Percentiles rank a stretch among this genome's conserved stretches.
Conservation (phyloP, 1,284 basidiomycete species). For the Cutaneotrichosporon cutaneum region DNA sequence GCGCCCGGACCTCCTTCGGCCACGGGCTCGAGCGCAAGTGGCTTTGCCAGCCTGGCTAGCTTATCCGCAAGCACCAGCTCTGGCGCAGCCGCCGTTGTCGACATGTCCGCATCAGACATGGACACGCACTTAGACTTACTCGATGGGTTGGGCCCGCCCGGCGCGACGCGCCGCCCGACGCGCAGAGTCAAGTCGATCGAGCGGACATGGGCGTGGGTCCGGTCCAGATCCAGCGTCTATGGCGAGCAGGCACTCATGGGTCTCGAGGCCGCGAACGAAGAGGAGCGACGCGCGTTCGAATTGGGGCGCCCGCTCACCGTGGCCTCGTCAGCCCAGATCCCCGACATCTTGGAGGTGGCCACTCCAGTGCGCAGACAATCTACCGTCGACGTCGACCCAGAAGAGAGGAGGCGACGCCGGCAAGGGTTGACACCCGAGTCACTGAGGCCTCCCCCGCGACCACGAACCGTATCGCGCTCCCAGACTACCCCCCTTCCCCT, state of each 20-base stretch:
- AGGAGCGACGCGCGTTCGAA: slow-evolving; percentile 11
- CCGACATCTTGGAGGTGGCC: slow-evolving; percentile 1
- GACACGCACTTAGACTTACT: slow-evolving; percentile 23
- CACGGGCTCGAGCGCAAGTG: slow-evolving; percentile 23
- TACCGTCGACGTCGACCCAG: slow-evolving; percentile 16
- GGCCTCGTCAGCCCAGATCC: slow-evolving; percentile 11
- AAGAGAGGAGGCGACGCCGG: slow-evolving; percentile 20
- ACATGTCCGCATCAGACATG: slow-evolving; percentile 24
- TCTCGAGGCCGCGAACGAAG: slow-evolving; percentile 10
- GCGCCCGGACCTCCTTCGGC: slow-evolving; percentile 18
- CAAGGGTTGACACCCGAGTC: slow-evolving; percentile 23
- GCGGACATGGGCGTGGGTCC: slow-evolving; percentile 27
- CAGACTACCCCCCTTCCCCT: not conserved
- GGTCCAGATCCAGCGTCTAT: slow-evolving; percentile 25
- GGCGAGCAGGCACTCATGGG: slow-evolving; percentile 20
- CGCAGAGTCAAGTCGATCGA: slow-evolving; percentile 25
- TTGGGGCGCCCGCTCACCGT: slow-evolving; percentile 16
- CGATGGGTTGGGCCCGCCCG: slow-evolving; percentile 22
- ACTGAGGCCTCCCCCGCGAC: slow-evolving; percentile 22
- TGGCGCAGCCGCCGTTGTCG: slow-evolving; percentile 13
- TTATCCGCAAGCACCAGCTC: slow-evolving; percentile 14
- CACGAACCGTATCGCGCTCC: slow-evolving; percentile 10
- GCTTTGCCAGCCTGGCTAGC: slow-evolving; percentile 9
- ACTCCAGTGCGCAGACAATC: slow-evolving; percentile 10
- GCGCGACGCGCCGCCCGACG: slow-evolving; percentile 22